Evolutionary conservation across 2,329 filamentous ascomycete species (phyloP), one percentile per base, ranked within the genome.

Genomic region (Podosphaera fusca): DNA sequence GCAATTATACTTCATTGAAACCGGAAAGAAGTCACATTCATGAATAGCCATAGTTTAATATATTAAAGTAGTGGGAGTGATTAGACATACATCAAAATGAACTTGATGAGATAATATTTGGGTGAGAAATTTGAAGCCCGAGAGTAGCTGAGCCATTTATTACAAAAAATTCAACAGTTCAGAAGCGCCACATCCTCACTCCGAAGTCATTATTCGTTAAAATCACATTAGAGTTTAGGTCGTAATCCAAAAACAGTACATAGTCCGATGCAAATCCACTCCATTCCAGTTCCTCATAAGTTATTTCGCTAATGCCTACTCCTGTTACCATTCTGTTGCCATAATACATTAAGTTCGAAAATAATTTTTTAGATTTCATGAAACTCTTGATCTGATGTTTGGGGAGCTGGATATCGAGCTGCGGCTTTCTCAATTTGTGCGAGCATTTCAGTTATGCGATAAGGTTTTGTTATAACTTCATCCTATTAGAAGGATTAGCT

Each of bases 1-100:
- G 14, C 64, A 67, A 35, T 46, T 66, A 12, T 66, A 67, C 58
- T 67, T 67, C 55, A 59, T 67, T 50, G 64, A 67, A 21, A 14
- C 14, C 12, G 30, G 35, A 8, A 42, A 14, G 14, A 42, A 42
- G n/a, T 42, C 38, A 6, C 33, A 50, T 29, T 30, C n/a, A 50
- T 4, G n/a, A 9, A 21, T 9, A 50, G 47, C 5, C n/a, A 50
- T 50, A 21, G 12, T 21, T 4, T 50, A 4, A 12, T 12, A 12
- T 12, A 14, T 7, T 42, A 12, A 42, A 12, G 38, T 12, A 42
- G 21, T 21, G 21, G 21, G 21, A 21, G 21, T 21, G 21, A 21
- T 21, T 21, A 21, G 21, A 21, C 21, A 21, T 21, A 21, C 21
- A 21, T 21, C 21, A 21, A 21, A 21, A 21, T 21, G 21, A 21